Conservation (phyloP, 202 grass and related monocot species). For the Elaeis oleifera region DNA sequence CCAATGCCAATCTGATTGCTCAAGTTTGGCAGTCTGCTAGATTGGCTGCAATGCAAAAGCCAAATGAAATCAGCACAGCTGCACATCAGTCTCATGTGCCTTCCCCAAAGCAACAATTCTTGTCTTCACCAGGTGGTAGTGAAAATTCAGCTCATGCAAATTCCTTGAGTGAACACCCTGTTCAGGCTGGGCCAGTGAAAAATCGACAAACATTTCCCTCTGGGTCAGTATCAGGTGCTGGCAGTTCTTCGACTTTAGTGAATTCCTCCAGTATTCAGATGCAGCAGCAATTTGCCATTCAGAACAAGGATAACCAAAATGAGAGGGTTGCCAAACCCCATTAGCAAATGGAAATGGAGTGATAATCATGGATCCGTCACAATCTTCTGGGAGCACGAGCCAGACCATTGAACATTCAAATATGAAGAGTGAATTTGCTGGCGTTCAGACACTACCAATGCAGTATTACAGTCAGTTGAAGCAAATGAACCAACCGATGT, state of each 20-base stretch:
- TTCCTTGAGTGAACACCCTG: slow-evolving; percentile 31
- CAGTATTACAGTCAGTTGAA: slow-evolving; percentile 63
- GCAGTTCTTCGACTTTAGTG: slow-evolving; percentile 31
- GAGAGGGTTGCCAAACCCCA: slow-evolving; percentile 51
- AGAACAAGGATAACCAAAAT: slow-evolving; percentile 37
- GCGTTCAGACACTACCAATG: slow-evolving; percentile 50
- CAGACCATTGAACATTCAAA: slow-evolving; percentile 49
- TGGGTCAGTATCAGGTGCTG: slow-evolving; percentile 34
- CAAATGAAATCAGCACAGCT: slow-evolving; percentile 40
- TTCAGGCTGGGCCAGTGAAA: slow-evolving; percentile 45
- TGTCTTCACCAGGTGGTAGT: slow-evolving; percentile 47
- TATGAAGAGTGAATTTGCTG: slow-evolving; percentile 38
- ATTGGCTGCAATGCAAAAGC: slow-evolving; percentile 61
- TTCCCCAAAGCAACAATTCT: slow-evolving; percentile 30
- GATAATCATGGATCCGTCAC: slow-evolving; percentile 38
- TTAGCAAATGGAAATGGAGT: slow-evolving; percentile 36
- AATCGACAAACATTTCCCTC: slow-evolving; percentile 33
- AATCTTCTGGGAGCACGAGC: slow-evolving; percentile 44
- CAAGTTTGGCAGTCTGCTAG: slow-evolving; percentile 59
- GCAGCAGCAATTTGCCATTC: slow-evolving; percentile 45
- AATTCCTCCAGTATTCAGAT: slow-evolving; percentile 56
- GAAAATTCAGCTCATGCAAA: slow-evolving; percentile 38
- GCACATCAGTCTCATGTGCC: slow-evolving; percentile 22
- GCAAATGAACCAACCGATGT: slow-evolving; percentile 24
- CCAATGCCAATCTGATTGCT: slow-evolving; percentile 63